Evolutionary conservation across 1,284 basidiomycete species (phyloP), one percentile per base, ranked within the genome.

Genomic region (Boletus semigastroideus): DNA sequence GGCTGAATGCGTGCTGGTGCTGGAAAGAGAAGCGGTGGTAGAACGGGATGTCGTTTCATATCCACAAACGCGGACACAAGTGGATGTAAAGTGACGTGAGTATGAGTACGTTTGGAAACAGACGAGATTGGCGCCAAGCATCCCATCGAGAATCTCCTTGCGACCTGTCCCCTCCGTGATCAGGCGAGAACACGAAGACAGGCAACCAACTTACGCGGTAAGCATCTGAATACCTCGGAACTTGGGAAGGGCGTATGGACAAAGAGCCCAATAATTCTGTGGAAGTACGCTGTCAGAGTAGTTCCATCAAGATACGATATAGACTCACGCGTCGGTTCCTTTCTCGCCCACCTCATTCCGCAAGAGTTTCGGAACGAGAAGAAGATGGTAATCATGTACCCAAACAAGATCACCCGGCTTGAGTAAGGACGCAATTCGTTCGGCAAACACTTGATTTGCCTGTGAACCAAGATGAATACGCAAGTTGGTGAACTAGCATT

Each of bases 21-120:
- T 46, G 33, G 62, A 37, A 5, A 46, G 22, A 13, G 49, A 10
- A 0, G 42, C 20, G 3, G 84, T 76, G 27, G 81, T 76, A 28
- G 61, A 40, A 19, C 80, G 78, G 4, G 86, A 71, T 0, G 87
- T 88, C 3, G 89, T 87, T 68, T 99, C 97, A 73, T 94, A 94
- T 4, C 96, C 96, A 70, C 93, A 95, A 9, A 99, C 95, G 25
- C 96, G 88, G 55, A 98, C 89, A 70, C 96, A 98, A 2, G 92
- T 92, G 8, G 92, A 95, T 37, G 87, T 84, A 73, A 98, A 98
- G 74, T 98, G 96, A 25, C 96, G 86, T 14, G 92, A 89, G 76
- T 99, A 99, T 16, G 94, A 95, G 72, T 98, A 98, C 0, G 96
- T 97, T 80, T 94, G 93, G 87, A 98, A 98, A 72, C 92, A 94